phyloP scores from a whole-genome alignment of 768 basidiomycete species.

The Cubamyces sp. region DNA sequence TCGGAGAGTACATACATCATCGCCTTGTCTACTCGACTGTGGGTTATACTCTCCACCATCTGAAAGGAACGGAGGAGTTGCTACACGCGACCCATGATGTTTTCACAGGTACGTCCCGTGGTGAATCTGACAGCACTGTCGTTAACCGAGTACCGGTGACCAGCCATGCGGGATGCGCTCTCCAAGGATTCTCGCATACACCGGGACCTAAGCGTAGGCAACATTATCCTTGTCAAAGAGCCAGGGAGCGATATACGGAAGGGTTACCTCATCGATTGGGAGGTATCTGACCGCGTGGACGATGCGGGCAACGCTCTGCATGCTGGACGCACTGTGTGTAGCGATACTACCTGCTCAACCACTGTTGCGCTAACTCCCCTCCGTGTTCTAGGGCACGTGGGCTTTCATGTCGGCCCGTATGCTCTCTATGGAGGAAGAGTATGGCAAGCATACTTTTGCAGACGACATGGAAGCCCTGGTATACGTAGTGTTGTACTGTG shows the following conservation, averaged over 20 bases:
- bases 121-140: background rate
- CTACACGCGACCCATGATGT: background rate
- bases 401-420: too few relatives aligned
- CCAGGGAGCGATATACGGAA: background rate
- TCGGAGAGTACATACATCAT: background rate
- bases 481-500: conserved; percentile 18
- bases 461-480: conserved; percentile 24
- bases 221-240: conserved; percentile 12
- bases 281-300: background rate
- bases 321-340: too few relatives aligned
- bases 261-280: conserved; percentile 19
- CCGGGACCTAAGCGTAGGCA: conserved; percentile 9
- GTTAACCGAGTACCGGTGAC: conserved; percentile 4
- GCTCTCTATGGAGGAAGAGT: too few relatives aligned
- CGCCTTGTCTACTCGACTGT: background rate
- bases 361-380: too few relatives aligned
- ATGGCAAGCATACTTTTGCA: conserved; percentile 9
- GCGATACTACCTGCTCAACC: too few relatives aligned
- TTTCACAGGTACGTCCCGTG: background rate
- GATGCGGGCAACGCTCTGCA: too few relatives aligned
- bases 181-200: conserved; percentile 6
- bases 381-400: too few relatives aligned
- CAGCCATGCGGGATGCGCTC: conserved; percentile 6
- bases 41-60: background rate
- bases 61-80: conserved; percentile 13